Evolutionary conservation across 495 filamentous ascomycete species (phyloP), one percentile per base, ranked within the genome.

Genomic region (Terfezia boudieri): DNA sequence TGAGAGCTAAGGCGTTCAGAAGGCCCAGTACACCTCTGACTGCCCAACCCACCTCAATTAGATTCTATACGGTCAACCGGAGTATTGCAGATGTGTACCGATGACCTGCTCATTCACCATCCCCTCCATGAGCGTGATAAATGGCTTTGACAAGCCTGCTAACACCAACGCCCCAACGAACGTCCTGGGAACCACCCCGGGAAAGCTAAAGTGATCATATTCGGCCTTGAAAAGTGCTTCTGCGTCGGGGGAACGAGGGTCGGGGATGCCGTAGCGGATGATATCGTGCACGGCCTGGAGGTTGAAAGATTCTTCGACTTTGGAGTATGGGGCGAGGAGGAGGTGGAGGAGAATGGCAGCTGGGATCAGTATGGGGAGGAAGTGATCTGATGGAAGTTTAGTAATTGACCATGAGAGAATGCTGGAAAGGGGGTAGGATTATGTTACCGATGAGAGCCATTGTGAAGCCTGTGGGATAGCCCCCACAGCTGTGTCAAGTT

Each of bases 231-330:
- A 68, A 11, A 68, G 66, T 1, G 68, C 58, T n/a, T 70, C 56
- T 23, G 76, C 60, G 62, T 83, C 69, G 17, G 56, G 64, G 8
- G 67, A 74, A 5, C 49, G 49, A 23, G n/a, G 16, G 12, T 51
- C 26, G 0, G 87, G 81, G 36, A 87, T 76, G 1, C 86, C 84
- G 67, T 87, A 86, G 3, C 73, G 75, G 14, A 90, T 64, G 37
- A 96, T 82, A 64, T 99, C 90, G 67, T 96, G 92, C 7, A 80
- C 79, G 0, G 90, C 90, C 65, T 99, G 90, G 53, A 96, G 78
- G 60, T 94, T 94, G 75, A 99, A 99, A 0, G 88, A 95, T 69
- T 99, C 90, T 65, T 99, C 90, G 54, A 99, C 92, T 68, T 99
- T 99, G 51, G 92, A 95, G 70, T 90, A 95, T 1, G 90, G 92